A percentile compares a stretch with the other conserved stretches of the same genome.
phyloP scores from a whole-genome alignment of 192 early-diverging fungal species.

The Umbelopsis vinacea region DNA sequence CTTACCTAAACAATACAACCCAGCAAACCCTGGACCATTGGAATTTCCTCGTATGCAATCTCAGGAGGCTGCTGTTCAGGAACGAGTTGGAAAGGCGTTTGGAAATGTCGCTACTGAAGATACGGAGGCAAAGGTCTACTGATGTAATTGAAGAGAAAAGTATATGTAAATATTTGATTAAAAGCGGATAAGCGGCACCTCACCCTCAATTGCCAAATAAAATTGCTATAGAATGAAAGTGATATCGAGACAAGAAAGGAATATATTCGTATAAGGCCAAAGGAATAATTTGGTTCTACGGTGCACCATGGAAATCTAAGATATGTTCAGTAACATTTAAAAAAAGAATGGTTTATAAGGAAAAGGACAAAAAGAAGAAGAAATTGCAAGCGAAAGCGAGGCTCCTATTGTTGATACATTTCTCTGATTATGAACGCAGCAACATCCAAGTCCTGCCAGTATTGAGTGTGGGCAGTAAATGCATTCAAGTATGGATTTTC shows the following conservation, averaged over 20 bases:
- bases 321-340: too few species aligned
- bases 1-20: constrained; percentile 36
- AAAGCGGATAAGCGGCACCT: neutral
- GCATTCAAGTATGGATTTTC: constrained; percentile 73
- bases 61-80: constrained; percentile 14
- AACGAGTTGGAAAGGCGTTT: constrained; percentile 12
- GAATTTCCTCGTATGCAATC: neutral
- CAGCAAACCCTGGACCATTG: constrained; percentile 26
- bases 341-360: too few species aligned
- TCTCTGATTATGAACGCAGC: constrained; percentile 41
- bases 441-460: constrained; percentile 60
- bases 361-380: too few species aligned
- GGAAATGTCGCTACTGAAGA: neutral
- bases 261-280: neutral
- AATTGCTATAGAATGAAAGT: neutral
- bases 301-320: too few species aligned
- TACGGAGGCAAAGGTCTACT: constrained; percentile 9
- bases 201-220: neutral
- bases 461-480: constrained; percentile 69
- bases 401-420: constrained; percentile 26
- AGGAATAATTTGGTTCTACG: neutral
- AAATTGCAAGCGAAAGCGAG: too few species aligned
- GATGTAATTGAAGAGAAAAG: neutral
- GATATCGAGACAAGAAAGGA: neutral
- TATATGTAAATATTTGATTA: constrained; percentile 15